phyloP scores from a whole-genome alignment of 371 early-diverging fungal genomes.

The Haplosporangium sp. region DNA sequence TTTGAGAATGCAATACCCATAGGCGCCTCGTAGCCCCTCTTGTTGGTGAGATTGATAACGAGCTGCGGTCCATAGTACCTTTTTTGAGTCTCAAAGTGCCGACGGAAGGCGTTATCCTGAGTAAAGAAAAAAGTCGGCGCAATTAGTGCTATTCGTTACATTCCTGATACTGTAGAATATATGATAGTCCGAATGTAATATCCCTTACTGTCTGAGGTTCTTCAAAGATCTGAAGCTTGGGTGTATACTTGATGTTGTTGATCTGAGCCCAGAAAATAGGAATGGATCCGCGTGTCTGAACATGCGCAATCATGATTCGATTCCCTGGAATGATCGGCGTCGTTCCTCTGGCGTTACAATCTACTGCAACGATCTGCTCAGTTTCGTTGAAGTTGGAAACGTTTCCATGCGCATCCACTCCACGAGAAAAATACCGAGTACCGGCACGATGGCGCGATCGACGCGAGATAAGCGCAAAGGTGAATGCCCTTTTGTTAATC shows the following conservation, averaged over 20 bases:
- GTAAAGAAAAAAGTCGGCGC: not conserved
- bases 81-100: slow-evolving; percentile 83
- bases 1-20: slow-evolving; percentile 86
- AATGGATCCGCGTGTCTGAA: slow-evolving; percentile 98
- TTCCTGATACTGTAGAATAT: not conserved
- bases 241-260: slow-evolving; percentile 92
- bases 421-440: slow-evolving; percentile 95
- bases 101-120: slow-evolving; percentile 59
- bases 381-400: slow-evolving; percentile 99
- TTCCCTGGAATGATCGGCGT: slow-evolving; percentile 5
- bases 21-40: slow-evolving; percentile 87
- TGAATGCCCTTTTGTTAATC: slow-evolving; percentile 73
- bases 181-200: not conserved
- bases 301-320: slow-evolving; percentile 71
- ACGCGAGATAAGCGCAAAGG: slow-evolving; percentile 85
- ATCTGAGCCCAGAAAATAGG: slow-evolving; percentile 97
- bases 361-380: slow-evolving; percentile 88
- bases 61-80: slow-evolving; percentile 81
- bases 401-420: slow-evolving; percentile 93
- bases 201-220: slow-evolving; percentile 72
- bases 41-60: slow-evolving; percentile 94
- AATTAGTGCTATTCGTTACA: not conserved
- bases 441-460: slow-evolving; percentile 83
- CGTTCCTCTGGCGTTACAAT: slow-evolving; percentile 45
- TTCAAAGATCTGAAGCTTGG: slow-evolving; percentile 81